Base-by-base conservation (phyloP, 2,329 filamentous ascomycete species). In the Epichloe gansuensis region DNA sequence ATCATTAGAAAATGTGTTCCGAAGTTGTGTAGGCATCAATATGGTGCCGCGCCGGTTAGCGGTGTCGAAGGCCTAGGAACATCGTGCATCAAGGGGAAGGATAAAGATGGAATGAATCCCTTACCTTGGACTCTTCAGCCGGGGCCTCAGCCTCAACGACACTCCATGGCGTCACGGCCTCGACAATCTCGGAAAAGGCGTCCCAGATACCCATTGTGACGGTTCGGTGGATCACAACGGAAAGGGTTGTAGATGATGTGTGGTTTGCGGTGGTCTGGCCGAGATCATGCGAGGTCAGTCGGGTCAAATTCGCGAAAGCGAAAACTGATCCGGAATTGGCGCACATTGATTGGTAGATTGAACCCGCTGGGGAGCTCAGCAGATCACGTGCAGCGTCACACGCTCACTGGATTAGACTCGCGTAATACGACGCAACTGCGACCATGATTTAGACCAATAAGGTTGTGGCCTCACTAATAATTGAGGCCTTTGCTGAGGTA, bases 161-260 rank as follows among this genome's bases (percentile, higher is more conserved):
- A 67, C 72, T 74, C 81, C 81, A 85, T 67, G 81, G 81, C 72
- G 76, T 74, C 60, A 77, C 80, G 57, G 80, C 80, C 71, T 83
- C 79, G 65, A 82, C 71, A 66, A 85, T 72, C 66, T 84, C 81
- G 65, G 74, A 75, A 64, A 82, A 75, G 60, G 76, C 71, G 69
- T 83, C 80, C 78, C 80, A 83, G 72, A 84, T 75, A 73, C 79
- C 81, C 81, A 85, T 85, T 69, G 69, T 70, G 72, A 68, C 65
- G 61, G 63, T 58, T 63, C 62, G 59, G 60, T 62, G 55, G 63
- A 65, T 65, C 64, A 67, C 67, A 69, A 67, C 69, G 70, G 65
- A 63, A 65, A 67, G 58, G 68, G 63, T 44, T 28, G 67, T 69
- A 62, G 63, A 31, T 46, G 46, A 45, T 37, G 65, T 66, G 65